A percentile compares a stretch with the other conserved stretches of the same genome.
Evolutionary conservation across 1,139 yeast species (phyloP).

Genomic region (Saccharomyces hybrid): DNA sequence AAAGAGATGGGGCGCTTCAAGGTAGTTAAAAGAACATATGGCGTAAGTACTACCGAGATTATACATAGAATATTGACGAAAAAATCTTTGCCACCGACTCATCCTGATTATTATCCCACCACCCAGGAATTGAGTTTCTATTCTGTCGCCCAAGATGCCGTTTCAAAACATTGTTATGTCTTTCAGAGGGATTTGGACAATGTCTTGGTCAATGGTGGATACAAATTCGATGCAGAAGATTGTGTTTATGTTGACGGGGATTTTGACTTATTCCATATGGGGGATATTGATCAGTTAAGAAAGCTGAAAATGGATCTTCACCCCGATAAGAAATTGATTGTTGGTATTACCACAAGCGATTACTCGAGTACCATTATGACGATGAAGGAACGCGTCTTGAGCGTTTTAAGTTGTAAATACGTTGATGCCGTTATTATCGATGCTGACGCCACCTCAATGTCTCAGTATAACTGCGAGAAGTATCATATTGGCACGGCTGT

Average conservation of each 20-base stretch:
- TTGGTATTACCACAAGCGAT: conserved; percentile 63
- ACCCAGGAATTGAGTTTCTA: conserved; percentile 43
- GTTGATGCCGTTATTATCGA: conserved; percentile 57
- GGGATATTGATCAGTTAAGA: conserved; percentile 60
- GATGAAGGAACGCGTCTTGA: conserved; percentile 71
- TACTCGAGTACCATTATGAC: conserved; percentile 81
- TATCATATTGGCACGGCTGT: conserved; percentile 11
- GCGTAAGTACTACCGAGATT: conserved; percentile 89
- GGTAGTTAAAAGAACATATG: conserved; percentile 87
- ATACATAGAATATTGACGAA: conserved; percentile 81
- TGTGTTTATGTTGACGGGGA: conserved; percentile 71
- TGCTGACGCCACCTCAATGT: conserved; percentile 10
- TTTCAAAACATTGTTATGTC: conserved; percentile 54
- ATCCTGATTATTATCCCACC: conserved; percentile 10
- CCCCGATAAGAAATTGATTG: conserved; percentile 42
- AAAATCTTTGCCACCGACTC: conserved; percentile 10
- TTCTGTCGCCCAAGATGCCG: conserved; percentile 64
- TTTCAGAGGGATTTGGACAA: conserved; percentile 22
- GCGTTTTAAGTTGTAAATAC: conserved; percentile 79
- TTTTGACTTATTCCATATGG: conserved; percentile 89
- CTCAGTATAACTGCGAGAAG: conserved; percentile 1
- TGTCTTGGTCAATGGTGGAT: conserved; percentile 31
- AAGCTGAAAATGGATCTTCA: conserved; percentile 29
- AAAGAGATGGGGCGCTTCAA: conserved; percentile 81
- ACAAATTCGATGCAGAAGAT: conserved; percentile 16